Percentiles rank a stretch among this genome's conserved stretches.
Conservation (phyloP, 1,284 basidiomycete genomes). For the Vanrija humicola region DNA sequence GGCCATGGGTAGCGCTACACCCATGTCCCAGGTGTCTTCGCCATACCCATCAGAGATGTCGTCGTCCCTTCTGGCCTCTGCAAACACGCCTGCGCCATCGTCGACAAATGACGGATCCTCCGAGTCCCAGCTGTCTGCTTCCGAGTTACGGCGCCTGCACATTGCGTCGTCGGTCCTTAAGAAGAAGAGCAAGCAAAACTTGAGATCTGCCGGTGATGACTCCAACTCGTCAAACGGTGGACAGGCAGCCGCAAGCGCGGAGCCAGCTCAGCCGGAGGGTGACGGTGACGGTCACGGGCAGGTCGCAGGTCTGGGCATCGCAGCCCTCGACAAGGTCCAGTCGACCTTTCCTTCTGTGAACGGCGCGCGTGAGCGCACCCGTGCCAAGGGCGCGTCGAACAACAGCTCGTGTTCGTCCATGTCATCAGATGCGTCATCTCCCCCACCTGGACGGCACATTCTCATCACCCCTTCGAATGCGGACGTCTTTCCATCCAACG, state of each 20-base stretch:
- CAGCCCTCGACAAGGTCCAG: neutral
- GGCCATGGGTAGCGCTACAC: neutral
- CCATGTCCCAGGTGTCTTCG: slow-evolving; percentile 9
- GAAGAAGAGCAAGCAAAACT: slow-evolving; percentile 21
- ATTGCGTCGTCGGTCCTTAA: slow-evolving; percentile 37
- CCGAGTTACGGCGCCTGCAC: slow-evolving; percentile 31
- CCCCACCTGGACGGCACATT: slow-evolving; percentile 5
- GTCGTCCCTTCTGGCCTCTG: neutral
- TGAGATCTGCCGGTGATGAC: slow-evolving; percentile 15
- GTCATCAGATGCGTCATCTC: slow-evolving; percentile 14
- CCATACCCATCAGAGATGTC: slow-evolving; percentile 14
- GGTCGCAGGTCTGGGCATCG: slow-evolving; percentile 15
- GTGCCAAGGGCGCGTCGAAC: neutral
- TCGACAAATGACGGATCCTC: slow-evolving; percentile 1
- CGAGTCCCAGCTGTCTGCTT: slow-evolving; percentile 8
- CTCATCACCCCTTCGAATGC: slow-evolving; percentile 16
- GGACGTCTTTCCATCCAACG: neutral
- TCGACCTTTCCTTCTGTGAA: slow-evolving; percentile 11
- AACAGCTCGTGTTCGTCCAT: slow-evolving; percentile 4
- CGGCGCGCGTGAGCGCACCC: neutral
- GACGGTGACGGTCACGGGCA: neutral
- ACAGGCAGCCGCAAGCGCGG: neutral
- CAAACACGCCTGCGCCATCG: neutral
- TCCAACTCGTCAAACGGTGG: slow-evolving; percentile 1
- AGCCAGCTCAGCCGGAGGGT: neutral